Evolutionary conservation across 192 early-diverging fungal genomes (phyloP), one percentile per base, ranked within the genome.

Genomic region (Coemansia asiatica): DNA sequence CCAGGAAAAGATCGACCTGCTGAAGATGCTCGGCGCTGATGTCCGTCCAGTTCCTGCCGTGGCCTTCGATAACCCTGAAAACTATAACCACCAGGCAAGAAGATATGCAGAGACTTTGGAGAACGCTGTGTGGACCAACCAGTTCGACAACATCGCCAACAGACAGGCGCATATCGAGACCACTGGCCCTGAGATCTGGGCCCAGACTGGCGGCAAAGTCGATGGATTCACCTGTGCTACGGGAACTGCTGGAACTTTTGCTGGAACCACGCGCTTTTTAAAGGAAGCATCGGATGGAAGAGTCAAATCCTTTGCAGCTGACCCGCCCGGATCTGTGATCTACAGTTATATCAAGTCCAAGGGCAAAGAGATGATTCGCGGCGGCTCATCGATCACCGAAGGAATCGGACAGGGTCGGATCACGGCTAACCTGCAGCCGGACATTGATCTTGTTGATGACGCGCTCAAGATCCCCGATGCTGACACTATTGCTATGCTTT

Each of bases 51-150:
- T 97, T 25, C 94, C 95, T 16, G 94, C 94, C 6, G 94, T 94
- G 6, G 87, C 94, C 3, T 95, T 92, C 64, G 93, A 94, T 23
- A 89, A 97, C 70, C 91, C 95, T 1, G 74, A 88, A 44, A 96
- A 97, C 83, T 97, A 95, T 83, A 97, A 96, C 81, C 94, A 96
- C 71, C 93, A 96, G 69, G 95, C 94, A 16, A 79, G 74, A 55
- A 84, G 92, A 27, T 90, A 86, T 69, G 95, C 95, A n/a, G 86
- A 91, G 63, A 69, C 81, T 0, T 63, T 91, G 15, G 69, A 85
- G 15, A 95, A 95, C 71, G 94, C 93, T 15, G 94, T 94, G 22
- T 97, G 94, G 93, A 95, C 95, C 9, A 94, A 98, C 75, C 95
- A 98, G 68, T 98, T 98, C 67, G 95, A 98, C 72, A 96, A 95